Conservation (phyloP, 768 basidiomycete species). For the Termitomyces heimii region DNA sequence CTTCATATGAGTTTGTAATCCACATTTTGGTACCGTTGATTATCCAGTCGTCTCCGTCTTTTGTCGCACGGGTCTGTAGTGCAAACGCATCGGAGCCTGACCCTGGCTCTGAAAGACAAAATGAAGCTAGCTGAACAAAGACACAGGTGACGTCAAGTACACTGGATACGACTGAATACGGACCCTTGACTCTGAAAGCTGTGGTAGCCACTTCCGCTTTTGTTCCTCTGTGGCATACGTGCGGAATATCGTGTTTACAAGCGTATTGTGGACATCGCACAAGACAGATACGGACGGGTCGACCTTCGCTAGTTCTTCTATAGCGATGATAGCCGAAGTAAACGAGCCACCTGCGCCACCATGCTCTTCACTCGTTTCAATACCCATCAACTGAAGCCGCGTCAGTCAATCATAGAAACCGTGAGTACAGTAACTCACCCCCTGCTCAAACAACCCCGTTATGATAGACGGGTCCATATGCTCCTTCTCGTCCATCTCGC, state of each 20-base stretch:
- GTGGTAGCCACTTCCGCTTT: slow-evolving; percentile 84
- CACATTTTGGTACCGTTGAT: slow-evolving; percentile 99
- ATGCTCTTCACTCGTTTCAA: slow-evolving; percentile 81
- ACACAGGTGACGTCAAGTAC: neutral
- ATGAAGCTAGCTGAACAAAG: slow-evolving; percentile 77
- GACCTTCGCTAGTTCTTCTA: slow-evolving; percentile 94
- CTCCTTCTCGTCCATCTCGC: slow-evolving; percentile 98
- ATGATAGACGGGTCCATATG: slow-evolving; percentile 87
- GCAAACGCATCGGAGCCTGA: slow-evolving; percentile 98
- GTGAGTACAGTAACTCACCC: slow-evolving; percentile 43
- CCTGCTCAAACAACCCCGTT: slow-evolving; percentile 89
- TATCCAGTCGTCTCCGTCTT: slow-evolving; percentile 80
- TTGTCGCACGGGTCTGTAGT: slow-evolving; percentile 86
- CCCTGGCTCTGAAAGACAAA: slow-evolving; percentile 88
- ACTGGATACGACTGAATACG: slow-evolving; percentile 2
- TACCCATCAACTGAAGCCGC: slow-evolving; percentile 84
- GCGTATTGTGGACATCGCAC: slow-evolving; percentile 98
- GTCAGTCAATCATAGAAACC: neutral
- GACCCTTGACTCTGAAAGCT: slow-evolving; percentile 74
- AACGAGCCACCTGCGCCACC: slow-evolving; percentile 91
- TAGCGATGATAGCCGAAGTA: slow-evolving; percentile 91
- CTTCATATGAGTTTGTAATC: slow-evolving; percentile 95
- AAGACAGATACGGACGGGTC: slow-evolving; percentile 96
- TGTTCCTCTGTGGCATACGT: slow-evolving; percentile 82
- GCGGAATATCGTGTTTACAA: slow-evolving; percentile 92